Evolutionary conservation across 2,329 filamentous ascomycete genomes (phyloP), one percentile per base, ranked within the genome.

Genomic region (Penicillium capsulatum): DNA sequence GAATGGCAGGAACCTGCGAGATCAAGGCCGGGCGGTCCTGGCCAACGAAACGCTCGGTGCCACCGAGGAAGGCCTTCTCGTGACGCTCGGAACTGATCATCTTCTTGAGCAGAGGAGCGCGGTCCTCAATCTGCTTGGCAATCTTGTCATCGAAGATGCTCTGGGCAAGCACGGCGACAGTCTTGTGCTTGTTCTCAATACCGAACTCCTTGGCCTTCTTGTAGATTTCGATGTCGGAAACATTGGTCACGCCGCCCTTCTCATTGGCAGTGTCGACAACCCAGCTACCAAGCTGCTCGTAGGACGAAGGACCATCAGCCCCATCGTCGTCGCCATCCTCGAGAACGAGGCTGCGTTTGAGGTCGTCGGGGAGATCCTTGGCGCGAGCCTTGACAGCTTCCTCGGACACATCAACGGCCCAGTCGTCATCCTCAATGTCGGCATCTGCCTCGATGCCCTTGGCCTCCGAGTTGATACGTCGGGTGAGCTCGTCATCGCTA

Each of bases 391-490:
- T 90, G 73, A 97, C 85, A 52, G 92, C 92, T 66, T 89, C 89
- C 66, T 90, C 88, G 50, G 90, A 96, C 73, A 94, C 92, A 66
- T 98, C 92, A 44, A 97, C 87, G 47, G 90, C 86, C 92, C 92
- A 98, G 53, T 94, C 80, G 48, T 94, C 83, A 52, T 96, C 87
- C 67, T 90, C 86, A 59, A 80, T 76, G 58, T 84, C 80, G 38
- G 80, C 75, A 17, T 73, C 71, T 31, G 77, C 77, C 57, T 85
- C 85, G 59, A 96, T 83, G 60, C 84, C 83, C 57, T 81, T 75
- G 51, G 82, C 83, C 48, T 78, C 79, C 44, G 75, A 73, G 46
- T 81, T 80, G 67, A 83, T 84, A 54, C 76, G 77, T 65, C 87
- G 86, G 58, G 83, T 87, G 53, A 95, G 83, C 69, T 96, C 92